Percentiles rank a stretch among this genome's conserved stretches.
Evolutionary conservation across 2,329 filamentous ascomycete genomes (phyloP).

Genomic region (Graphilbum fragrans): DNA sequence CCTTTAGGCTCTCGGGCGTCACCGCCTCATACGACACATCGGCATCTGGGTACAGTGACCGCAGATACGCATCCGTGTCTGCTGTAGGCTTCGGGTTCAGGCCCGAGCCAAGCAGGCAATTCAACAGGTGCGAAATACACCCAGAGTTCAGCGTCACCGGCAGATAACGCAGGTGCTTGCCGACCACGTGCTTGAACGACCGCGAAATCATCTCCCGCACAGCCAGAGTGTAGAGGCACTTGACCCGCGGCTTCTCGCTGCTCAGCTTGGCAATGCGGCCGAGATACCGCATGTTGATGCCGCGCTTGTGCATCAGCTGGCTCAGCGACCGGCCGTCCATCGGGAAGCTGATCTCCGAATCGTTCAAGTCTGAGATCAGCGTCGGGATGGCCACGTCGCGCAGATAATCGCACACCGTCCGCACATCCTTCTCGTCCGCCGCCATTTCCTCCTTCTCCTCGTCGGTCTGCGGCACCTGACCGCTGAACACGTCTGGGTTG

Average conservation of each 20-base stretch:
- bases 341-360: constrained; percentile 90
- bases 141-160: constrained; percentile 69
- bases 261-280: constrained; percentile 66
- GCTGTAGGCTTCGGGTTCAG: constrained; percentile 68
- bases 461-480: constrained; percentile 78
- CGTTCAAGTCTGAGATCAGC: constrained; percentile 73
- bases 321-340: constrained; percentile 95
- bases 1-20: constrained; percentile 59
- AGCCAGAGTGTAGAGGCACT: constrained; percentile 65
- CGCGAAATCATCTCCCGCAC: constrained; percentile 91
- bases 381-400: constrained; percentile 69
- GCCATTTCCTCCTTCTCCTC: constrained; percentile 77
- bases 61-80: constrained; percentile 64
- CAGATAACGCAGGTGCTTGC: constrained; percentile 66
- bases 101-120: constrained; percentile 73
- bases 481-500: constrained; percentile 93
- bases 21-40: constrained; percentile 72
- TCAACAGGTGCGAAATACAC: constrained; percentile 77
- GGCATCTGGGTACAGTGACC: constrained; percentile 65
- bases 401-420: constrained; percentile 69
- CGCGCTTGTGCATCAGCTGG: constrained; percentile 84
- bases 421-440: constrained; percentile 79
- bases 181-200: constrained; percentile 85
- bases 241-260: constrained; percentile 52
- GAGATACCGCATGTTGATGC: constrained; percentile 95